Conservation (phyloP, 176 grass and related monocot species). For the Carex parvula region DNA sequence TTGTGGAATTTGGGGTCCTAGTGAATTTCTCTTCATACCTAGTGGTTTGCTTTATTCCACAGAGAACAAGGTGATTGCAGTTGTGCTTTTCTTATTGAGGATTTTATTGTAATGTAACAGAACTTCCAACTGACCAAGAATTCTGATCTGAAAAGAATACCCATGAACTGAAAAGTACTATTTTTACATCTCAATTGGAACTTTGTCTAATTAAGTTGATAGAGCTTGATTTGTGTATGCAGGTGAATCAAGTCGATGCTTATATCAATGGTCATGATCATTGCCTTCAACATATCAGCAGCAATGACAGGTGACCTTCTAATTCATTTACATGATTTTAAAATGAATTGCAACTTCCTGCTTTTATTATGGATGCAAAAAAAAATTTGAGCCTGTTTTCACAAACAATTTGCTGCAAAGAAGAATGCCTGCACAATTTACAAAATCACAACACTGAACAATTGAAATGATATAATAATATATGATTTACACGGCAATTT, state of each 20-base stretch:
- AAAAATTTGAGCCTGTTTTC: background rate
- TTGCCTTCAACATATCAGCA: slow-evolving; percentile 91
- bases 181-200: background rate
- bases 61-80: background rate
- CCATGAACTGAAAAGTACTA: background rate
- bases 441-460: background rate
- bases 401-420: background rate
- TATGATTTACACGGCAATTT: background rate
- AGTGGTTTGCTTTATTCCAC: background rate
- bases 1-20: background rate
- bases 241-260: slow-evolving; percentile 51
- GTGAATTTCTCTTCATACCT: background rate
- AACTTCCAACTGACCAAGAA: background rate
- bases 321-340: background rate
- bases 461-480: background rate
- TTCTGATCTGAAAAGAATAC: background rate
- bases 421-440: background rate
- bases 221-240: background rate
- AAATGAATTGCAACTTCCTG: background rate
- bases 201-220: background rate
- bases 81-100: background rate
- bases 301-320: slow-evolving; percentile 55
- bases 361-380: background rate
- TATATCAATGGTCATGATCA: slow-evolving; percentile 95
- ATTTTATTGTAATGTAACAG: background rate